phyloP scores from a whole-genome alignment of 768 basidiomycete genomes.

The Calocera viscosa region DNA sequence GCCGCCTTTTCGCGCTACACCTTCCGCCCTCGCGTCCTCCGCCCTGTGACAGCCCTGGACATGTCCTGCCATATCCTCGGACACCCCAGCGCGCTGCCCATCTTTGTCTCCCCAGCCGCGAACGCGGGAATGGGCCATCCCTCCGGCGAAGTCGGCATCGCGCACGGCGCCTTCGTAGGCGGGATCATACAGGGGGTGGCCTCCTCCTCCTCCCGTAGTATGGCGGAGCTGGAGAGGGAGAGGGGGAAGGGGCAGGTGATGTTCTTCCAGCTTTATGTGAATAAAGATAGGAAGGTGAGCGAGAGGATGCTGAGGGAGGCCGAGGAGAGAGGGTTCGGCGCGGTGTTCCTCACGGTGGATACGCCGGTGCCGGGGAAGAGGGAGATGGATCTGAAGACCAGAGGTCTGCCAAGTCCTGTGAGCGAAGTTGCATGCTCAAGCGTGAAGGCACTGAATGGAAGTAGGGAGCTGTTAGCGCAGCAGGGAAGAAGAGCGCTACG shows the following conservation, averaged over 20 bases:
- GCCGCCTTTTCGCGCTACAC: constrained; percentile 35
- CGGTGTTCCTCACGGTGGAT: constrained; percentile 86
- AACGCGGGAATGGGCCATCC: constrained; percentile 31
- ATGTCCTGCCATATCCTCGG: constrained; percentile 28
- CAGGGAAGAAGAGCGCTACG: background rate
- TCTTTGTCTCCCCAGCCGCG: constrained; percentile 31
- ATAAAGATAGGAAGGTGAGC: constrained; percentile 32
- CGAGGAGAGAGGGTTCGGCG: constrained; percentile 66
- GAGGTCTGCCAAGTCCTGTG: constrained; percentile 27
- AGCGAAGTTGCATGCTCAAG: background rate
- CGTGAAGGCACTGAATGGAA: background rate
- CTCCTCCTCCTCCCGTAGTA: constrained; percentile 28
- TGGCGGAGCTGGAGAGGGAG: constrained; percentile 24
- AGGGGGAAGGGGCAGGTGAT: constrained; percentile 21
- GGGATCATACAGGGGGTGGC: constrained; percentile 27
- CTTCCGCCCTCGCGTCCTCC: constrained; percentile 33
- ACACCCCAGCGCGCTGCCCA: constrained; percentile 23
- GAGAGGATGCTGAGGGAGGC: constrained; percentile 59
- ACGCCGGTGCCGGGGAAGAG: constrained; percentile 72
- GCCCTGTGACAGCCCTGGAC: constrained; percentile 26
- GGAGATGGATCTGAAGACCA: constrained; percentile 50
- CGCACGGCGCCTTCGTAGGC: constrained; percentile 23
- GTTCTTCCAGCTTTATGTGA: constrained; percentile 30
- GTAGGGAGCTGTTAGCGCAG: background rate
- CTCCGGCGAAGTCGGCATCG: constrained; percentile 26